A percentile compares a stretch with the other conserved stretches of the same genome.
Conservation (phyloP, 805 yeast genomes). For the Wickerhamiella qilinensis region DNA sequence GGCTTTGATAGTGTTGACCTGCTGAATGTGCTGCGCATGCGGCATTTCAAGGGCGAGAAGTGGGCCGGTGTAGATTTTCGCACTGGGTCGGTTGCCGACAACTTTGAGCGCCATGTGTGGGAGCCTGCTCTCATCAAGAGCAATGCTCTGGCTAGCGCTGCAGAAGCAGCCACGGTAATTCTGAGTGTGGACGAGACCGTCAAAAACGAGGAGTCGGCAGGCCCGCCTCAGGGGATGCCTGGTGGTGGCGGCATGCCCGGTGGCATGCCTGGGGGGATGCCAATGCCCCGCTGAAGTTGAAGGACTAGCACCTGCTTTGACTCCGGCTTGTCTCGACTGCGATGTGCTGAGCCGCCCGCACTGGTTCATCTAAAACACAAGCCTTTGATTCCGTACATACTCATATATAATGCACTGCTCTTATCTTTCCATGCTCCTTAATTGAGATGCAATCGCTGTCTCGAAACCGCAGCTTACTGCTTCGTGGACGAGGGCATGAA, state of each 20-base stretch:
- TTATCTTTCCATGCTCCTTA: no score
- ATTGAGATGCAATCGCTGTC: no score
- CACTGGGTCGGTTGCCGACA: slow-evolving; percentile 64
- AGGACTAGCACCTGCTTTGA: no score
- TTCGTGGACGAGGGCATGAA: no score
- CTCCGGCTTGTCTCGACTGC: no score
- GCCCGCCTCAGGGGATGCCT: slow-evolving; percentile 21
- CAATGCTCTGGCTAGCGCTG: slow-evolving; percentile 88
- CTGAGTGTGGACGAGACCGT: slow-evolving; percentile 90
- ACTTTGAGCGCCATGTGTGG: slow-evolving; percentile 82
- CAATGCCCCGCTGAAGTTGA: slow-evolving; percentile 1
- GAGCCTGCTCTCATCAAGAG: slow-evolving; percentile 91
- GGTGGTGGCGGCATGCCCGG: slow-evolving; percentile 20
- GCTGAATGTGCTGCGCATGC: slow-evolving; percentile 76
- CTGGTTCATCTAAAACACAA: no score
- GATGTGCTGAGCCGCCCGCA: no score
- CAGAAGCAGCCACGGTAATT: slow-evolving; percentile 89
- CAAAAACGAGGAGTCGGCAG: slow-evolving; percentile 25
- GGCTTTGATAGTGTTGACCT: slow-evolving; percentile 96
- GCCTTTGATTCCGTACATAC: no score
- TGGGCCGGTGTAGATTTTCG: slow-evolving; percentile 92
- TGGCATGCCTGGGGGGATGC: slow-evolving; percentile 21
- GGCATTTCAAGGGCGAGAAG: slow-evolving; percentile 81
- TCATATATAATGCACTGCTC: no score
- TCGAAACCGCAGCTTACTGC: no score